phyloP scores from a whole-genome alignment of 768 basidiomycete genomes.

The Lactarius trivialis region DNA sequence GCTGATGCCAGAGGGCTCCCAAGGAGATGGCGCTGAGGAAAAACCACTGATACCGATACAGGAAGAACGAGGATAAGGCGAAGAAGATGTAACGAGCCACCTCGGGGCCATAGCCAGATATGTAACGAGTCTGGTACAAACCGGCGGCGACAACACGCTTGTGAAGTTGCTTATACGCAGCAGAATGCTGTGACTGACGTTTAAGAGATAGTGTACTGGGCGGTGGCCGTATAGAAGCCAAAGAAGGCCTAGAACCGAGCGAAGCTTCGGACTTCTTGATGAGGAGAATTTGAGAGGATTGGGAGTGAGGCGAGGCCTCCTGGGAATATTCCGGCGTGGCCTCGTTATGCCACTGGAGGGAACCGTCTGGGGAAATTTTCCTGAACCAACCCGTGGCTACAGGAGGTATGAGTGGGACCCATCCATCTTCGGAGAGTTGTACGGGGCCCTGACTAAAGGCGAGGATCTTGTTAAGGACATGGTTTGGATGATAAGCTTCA shows the following conservation, averaged over 20 bases:
- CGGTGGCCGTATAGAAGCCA: constrained; percentile 42
- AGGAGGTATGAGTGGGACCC: constrained; percentile 81
- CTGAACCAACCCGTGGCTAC: constrained; percentile 80
- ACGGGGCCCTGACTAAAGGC: constrained; percentile 69
- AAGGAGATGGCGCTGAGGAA: constrained; percentile 71
- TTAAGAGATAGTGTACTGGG: constrained; percentile 49
- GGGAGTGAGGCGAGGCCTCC: constrained; percentile 23
- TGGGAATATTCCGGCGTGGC: constrained; percentile 24
- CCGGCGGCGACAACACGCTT: constrained; percentile 67
- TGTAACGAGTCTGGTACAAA: constrained; percentile 76
- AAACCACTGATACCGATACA: constrained; percentile 61
- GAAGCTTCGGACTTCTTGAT: constrained; percentile 36
- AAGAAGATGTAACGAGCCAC: constrained; percentile 70
- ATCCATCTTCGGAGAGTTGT: constrained; percentile 42
- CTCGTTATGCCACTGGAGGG: constrained; percentile 15
- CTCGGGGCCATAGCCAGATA: constrained; percentile 88
- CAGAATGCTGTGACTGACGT: constrained; percentile 59
- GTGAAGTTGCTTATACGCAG: constrained; percentile 77
- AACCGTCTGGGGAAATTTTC: constrained; percentile 39
- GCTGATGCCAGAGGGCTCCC: constrained; percentile 91
- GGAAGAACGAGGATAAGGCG: constrained; percentile 48
- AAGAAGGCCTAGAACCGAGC: constrained; percentile 36
- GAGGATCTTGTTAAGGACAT: constrained; percentile 48
- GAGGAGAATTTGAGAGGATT: constrained; percentile 55
- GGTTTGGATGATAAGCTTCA: constrained; percentile 76